phyloP scores from a whole-genome alignment of 768 basidiomycete species.

The Gloeostereum incarnatum region DNA sequence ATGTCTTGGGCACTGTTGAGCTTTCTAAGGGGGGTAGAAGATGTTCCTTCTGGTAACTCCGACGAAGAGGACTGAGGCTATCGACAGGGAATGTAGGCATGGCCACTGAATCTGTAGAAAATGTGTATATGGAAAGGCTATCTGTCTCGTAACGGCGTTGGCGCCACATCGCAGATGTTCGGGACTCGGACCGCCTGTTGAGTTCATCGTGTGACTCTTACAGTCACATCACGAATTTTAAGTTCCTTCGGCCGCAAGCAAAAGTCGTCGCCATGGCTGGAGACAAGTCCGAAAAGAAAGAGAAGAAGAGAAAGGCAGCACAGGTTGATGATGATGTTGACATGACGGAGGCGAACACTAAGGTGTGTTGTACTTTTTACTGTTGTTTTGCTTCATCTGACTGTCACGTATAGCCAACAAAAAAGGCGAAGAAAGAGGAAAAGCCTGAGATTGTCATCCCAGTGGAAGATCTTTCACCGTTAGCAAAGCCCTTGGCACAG shows the following conservation, averaged over 20 bases:
- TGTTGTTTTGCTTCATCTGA: constrained; percentile 2
- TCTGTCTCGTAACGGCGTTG: too few relatives aligned
- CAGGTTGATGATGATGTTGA: constrained; percentile 38
- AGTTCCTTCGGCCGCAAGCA: too few relatives aligned
- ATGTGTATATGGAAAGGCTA: too few relatives aligned
- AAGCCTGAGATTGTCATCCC: constrained; percentile 61
- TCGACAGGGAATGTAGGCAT: too few relatives aligned
- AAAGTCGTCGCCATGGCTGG: constrained; percentile 39
- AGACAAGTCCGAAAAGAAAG: constrained; percentile 72
- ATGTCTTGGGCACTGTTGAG: constrained; percentile 62
- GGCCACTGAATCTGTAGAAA: too few relatives aligned
- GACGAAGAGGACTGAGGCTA: constrained; percentile 18
- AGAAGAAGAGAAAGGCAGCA: constrained; percentile 52
- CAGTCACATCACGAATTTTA: too few relatives aligned
- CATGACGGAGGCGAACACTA: constrained; percentile 26
- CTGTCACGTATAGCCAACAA: constrained; percentile 26
- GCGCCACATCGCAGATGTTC: too few relatives aligned
- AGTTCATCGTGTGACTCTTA: too few relatives aligned
- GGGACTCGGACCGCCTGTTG: too few relatives aligned
- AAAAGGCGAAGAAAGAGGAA: constrained; percentile 58
- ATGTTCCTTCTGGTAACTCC: not conserved
- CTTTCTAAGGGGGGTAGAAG: constrained; percentile 31
- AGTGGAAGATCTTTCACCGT: constrained; percentile 81
- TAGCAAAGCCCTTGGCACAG: constrained; percentile 88
- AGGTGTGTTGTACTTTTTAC: constrained; percentile 16